Percentiles rank a stretch among this genome's conserved stretches.
Evolutionary conservation across 73 alveolate species (phyloP).

Genomic region (Stentor coeruleus): DNA sequence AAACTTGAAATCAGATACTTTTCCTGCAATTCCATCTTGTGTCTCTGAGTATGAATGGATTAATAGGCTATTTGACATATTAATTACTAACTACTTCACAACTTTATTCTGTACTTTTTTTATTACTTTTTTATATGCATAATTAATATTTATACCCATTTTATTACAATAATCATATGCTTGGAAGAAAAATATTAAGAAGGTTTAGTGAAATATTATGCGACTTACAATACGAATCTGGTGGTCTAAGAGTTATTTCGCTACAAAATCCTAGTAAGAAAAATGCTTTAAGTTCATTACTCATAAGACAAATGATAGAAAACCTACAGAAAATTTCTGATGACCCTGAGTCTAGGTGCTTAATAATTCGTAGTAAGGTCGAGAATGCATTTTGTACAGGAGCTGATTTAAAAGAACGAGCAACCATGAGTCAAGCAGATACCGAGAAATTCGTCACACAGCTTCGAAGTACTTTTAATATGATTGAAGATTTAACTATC

Average conservation of each 20-base stretch:
- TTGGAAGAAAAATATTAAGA: not conserved
- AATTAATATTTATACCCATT: no score
- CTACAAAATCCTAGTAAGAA: conserved; percentile 18
- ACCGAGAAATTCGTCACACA: conserved; percentile 58
- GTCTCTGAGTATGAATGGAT: no score
- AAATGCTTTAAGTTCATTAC: conserved; percentile 17
- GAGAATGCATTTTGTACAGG: conserved; percentile 82
- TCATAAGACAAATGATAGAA: not conserved
- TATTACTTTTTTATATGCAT: no score
- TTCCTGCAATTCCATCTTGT: no score
- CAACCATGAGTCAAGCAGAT: conserved; percentile 66
- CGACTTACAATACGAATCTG: not conserved
- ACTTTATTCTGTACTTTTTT: no score
- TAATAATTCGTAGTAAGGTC: conserved; percentile 33
- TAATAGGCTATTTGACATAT: no score
- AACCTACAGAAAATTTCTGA: not conserved
- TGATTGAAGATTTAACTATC: conserved; percentile 60
- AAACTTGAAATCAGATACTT: conserved; percentile 58
- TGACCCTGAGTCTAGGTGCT: conserved; percentile 30
- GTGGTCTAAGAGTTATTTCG: not conserved
- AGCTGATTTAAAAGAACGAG: conserved; percentile 89
- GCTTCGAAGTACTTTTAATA: conserved; percentile 61
- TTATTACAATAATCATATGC: no score
- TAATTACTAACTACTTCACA: no score
- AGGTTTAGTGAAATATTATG: not conserved